These are phyloP conservation scores for Royoungia palumana DNA, from an alignment of 768 basidiomycete genomes.

Conservation along the genomic window DNA sequence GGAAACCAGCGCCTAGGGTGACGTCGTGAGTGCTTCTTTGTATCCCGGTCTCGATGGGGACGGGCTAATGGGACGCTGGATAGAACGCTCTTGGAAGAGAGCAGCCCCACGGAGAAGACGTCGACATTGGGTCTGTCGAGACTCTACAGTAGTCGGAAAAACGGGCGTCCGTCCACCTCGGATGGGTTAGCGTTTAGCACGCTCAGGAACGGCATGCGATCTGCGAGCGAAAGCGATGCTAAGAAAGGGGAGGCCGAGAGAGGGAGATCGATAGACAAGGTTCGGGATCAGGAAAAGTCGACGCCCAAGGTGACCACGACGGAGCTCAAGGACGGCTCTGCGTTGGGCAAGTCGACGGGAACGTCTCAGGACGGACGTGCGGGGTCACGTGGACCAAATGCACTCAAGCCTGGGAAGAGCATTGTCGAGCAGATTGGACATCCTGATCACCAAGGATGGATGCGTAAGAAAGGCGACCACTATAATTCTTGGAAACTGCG, in stretches of 20 bases:
- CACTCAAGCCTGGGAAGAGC: constrained; percentile 59
- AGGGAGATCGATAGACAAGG: constrained; percentile 22
- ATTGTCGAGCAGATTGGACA: constrained; percentile 89
- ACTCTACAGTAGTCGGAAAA: constrained; percentile 44
- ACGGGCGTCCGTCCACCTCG: constrained; percentile 40
- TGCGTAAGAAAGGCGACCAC: constrained; percentile 92
- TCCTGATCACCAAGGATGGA: constrained; percentile 88
- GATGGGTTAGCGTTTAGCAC: constrained; percentile 32
- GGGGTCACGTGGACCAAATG: constrained; percentile 29
- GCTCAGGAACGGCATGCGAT: constrained; percentile 21
- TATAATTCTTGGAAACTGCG: constrained; percentile 92
- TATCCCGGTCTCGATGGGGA: background rate
- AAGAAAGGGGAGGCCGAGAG: constrained; percentile 19
- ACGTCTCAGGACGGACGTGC: constrained; percentile 26
- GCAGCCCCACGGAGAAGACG: constrained; percentile 41
- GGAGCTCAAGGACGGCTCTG: constrained; percentile 34
- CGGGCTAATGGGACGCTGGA: background rate
- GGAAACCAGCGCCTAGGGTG: constrained; percentile 82
- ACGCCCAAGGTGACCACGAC: constrained; percentile 13
- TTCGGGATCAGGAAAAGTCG: constrained; percentile 19
- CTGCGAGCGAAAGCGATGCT: constrained; percentile 19
- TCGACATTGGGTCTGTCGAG: constrained; percentile 48
- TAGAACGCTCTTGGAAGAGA: constrained; percentile 34
- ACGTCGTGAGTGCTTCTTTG: constrained; percentile 46
- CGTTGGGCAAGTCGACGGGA: constrained; percentile 56